These are phyloP conservation scores for Solanum habrochaites DNA, from an alignment of 257 asterid species.

Conservation along the genomic window DNA sequence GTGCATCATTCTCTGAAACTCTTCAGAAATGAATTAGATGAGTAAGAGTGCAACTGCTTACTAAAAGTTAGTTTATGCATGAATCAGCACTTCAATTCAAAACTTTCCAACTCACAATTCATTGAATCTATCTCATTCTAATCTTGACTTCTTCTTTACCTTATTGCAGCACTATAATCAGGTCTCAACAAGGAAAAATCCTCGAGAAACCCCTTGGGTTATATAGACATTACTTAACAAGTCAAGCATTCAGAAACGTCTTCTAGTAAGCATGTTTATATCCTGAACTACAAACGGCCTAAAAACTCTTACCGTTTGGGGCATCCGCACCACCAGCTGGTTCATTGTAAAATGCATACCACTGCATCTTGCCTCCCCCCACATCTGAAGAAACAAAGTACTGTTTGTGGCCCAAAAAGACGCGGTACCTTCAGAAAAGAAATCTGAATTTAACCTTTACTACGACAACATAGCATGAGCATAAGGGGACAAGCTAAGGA, in stretches of 20 bases:
- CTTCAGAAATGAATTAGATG: background rate
- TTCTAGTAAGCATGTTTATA: background rate
- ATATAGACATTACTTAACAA: background rate
- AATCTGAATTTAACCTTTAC: background rate
- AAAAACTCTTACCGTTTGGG: constrained; percentile 33
- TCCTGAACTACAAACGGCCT: background rate
- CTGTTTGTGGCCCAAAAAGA: constrained; percentile 92
- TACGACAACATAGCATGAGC: background rate
- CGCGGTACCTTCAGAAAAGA: constrained; percentile 65
- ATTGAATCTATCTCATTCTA: background rate
- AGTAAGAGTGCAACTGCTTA: background rate
- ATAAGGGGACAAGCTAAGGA: background rate
- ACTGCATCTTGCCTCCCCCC: constrained; percentile 98
- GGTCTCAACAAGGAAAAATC: background rate
- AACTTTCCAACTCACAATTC: background rate
- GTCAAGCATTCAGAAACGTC: background rate
- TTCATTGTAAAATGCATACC: constrained; percentile 94
- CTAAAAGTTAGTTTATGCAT: background rate
- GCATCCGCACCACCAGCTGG: constrained; percentile 66
- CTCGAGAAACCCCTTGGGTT: background rate
- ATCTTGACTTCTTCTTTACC: background rate
- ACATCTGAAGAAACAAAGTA: constrained; percentile 98
- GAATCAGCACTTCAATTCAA: background rate
- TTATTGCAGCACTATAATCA: background rate
- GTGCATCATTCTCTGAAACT: background rate